phyloP scores from a whole-genome alignment of 2,329 filamentous ascomycete genomes.

The Cadophora sp. region DNA sequence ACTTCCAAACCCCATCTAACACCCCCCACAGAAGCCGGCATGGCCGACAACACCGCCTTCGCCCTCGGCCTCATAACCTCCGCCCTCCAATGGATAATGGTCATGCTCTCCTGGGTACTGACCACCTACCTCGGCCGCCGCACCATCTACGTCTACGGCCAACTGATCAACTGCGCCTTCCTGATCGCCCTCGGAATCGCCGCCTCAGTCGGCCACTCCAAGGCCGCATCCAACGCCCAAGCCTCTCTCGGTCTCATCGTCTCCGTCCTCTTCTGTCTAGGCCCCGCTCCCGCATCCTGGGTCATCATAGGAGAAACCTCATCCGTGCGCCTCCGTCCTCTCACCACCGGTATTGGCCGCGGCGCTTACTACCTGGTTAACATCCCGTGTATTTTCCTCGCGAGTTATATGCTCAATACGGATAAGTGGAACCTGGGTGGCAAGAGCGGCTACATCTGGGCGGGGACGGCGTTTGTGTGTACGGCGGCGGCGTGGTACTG shows the following conservation, averaged over 20 bases:
- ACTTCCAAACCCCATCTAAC: too few species aligned
- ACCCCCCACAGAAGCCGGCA: slow-evolving; percentile 62
- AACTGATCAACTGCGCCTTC: slow-evolving; percentile 58
- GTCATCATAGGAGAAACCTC: slow-evolving; percentile 73
- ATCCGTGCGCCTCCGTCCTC: slow-evolving; percentile 65
- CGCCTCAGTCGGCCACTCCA: slow-evolving; percentile 54
- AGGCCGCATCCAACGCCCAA: slow-evolving; percentile 56
- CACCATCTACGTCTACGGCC: slow-evolving; percentile 69
- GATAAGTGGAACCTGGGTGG: slow-evolving; percentile 53
- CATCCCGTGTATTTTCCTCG: slow-evolving; percentile 70
- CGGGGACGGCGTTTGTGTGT: slow-evolving; percentile 62
- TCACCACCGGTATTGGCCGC: slow-evolving; percentile 71
- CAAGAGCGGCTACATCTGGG: slow-evolving; percentile 67
- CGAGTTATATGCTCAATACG: slow-evolving; percentile 65
- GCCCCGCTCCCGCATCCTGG: slow-evolving; percentile 69
- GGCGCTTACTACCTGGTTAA: slow-evolving; percentile 68
- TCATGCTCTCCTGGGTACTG: slow-evolving; percentile 72
- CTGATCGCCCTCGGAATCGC: slow-evolving; percentile 65
- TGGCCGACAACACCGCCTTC: slow-evolving; percentile 60
- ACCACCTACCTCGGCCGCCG: slow-evolving; percentile 69
- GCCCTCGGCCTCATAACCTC: slow-evolving; percentile 69
- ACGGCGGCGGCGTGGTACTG: slow-evolving; percentile 56
- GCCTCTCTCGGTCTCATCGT: slow-evolving; percentile 69
- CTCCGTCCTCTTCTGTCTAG: slow-evolving; percentile 68
- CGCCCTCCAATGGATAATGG: slow-evolving; percentile 64